Conservation (phyloP, 352 stramenopile genomes). For the Thraustotheca clavata region DNA sequence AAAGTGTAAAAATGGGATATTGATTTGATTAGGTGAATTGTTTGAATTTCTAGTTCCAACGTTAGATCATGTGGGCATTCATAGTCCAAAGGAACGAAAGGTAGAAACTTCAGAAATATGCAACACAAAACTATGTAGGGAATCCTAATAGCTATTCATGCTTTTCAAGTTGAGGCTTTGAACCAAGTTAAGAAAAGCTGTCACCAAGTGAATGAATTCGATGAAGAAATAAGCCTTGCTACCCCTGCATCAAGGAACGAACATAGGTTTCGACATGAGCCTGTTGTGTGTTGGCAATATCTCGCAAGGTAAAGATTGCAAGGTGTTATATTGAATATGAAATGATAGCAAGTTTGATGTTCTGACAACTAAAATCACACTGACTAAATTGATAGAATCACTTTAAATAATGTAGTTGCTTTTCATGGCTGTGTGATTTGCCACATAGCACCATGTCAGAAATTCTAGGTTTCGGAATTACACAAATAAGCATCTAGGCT, state of each 20-base stretch:
- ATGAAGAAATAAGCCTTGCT: conserved; percentile 16
- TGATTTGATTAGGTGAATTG: background rate
- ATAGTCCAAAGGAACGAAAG: conserved; percentile 17
- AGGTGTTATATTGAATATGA: too few relatives aligned
- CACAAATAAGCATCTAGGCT: too few relatives aligned
- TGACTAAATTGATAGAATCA: too few relatives aligned
- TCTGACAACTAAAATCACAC: too few relatives aligned
- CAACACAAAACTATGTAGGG: background rate
- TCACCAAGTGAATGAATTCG: background rate
- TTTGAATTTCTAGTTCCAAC: background rate
- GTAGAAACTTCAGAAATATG: background rate
- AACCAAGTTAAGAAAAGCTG: background rate
- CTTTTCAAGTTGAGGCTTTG: background rate
- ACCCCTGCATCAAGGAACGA: background rate
- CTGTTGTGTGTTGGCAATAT: conserved; percentile 18
- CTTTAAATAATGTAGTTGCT: too few relatives aligned
- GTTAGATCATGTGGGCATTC: conserved; percentile 7
- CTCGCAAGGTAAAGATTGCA: background rate
- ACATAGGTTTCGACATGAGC: background rate
- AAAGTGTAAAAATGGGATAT: background rate
- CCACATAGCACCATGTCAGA: too few relatives aligned
- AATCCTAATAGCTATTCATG: background rate
- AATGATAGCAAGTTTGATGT: too few relatives aligned
- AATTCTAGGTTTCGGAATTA: too few relatives aligned
- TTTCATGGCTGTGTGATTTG: too few relatives aligned